Evolutionary conservation across 176 grass and related monocot genomes (phyloP).

Genomic region (Oryza australiensis): DNA sequence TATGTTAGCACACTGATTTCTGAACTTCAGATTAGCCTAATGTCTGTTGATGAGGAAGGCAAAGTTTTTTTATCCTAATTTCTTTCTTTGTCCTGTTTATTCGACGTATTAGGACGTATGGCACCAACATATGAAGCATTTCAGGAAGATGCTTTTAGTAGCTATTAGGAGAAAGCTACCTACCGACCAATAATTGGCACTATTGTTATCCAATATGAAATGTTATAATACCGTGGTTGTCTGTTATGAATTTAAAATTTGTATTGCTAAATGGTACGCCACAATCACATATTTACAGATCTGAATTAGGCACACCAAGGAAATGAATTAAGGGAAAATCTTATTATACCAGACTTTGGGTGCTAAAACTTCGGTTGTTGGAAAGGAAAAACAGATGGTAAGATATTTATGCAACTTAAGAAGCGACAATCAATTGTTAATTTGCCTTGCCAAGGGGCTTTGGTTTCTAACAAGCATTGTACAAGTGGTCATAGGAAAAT

Average conservation of each 20-base stretch:
- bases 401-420: not conserved
- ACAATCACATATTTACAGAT: not conserved
- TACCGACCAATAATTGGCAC: not conserved
- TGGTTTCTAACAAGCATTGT: not conserved
- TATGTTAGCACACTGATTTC: constrained; percentile 10
- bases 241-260: not conserved
- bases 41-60: not conserved
- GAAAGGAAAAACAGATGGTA: not conserved
- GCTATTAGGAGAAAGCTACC: not conserved
- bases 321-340: not conserved
- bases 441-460: not conserved
- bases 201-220: not conserved
- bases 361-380: not conserved
- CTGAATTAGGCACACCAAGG: not conserved
- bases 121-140: not conserved
- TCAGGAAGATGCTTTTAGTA: constrained; percentile 1
- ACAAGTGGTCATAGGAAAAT: not conserved
- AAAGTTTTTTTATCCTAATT: not conserved
- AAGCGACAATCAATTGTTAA: not conserved
- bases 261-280: not conserved
- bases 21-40: not conserved
- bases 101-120: not conserved
- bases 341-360: not conserved
- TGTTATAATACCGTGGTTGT: not conserved
- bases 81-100: not conserved